Conservation (phyloP, 495 filamentous ascomycete species). For the Xylaria acuta region DNA sequence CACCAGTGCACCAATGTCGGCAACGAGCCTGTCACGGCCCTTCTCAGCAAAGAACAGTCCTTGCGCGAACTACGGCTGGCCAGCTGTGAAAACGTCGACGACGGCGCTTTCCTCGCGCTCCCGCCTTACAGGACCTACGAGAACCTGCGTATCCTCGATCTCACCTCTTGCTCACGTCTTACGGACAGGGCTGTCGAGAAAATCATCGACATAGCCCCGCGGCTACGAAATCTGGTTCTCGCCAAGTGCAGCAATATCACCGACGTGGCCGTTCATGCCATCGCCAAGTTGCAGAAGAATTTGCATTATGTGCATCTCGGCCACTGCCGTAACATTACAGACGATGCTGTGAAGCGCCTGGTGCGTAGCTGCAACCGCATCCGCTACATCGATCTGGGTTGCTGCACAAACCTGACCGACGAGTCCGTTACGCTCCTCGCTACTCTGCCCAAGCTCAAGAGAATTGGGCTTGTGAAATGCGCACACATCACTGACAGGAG, state of each 20-base stretch:
- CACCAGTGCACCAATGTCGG: conserved; percentile 82
- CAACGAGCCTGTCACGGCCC: conserved; percentile 77
- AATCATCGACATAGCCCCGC: conserved; percentile 84
- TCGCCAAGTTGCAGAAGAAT: conserved; percentile 90
- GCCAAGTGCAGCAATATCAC: conserved; percentile 94
- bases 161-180: conserved; percentile 83
- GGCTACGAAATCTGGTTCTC: conserved; percentile 89
- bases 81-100: conserved; percentile 81
- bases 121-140: conserved; percentile 74
- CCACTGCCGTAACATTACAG: conserved; percentile 90
- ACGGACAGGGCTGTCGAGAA: conserved; percentile 86
- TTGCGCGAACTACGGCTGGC: conserved; percentile 88
- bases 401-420: conserved; percentile 90
- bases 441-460: conserved; percentile 85
- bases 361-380: conserved; percentile 91
- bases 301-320: conserved; percentile 95
- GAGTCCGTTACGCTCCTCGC: conserved; percentile 84
- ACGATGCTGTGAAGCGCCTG: conserved; percentile 80
- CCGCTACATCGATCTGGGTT: conserved; percentile 95
- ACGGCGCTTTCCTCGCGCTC: conserved; percentile 85
- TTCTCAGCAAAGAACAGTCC: conserved; percentile 76
- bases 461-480: conserved; percentile 96
- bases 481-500: conserved; percentile 84
- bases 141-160: conserved; percentile 88
- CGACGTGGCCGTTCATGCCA: conserved; percentile 85